A percentile compares a stretch with the other conserved stretches of the same genome.
Evolutionary conservation across 2,329 filamentous ascomycete genomes (phyloP).

Genomic region (Cephalotrichum gorgonifer): DNA sequence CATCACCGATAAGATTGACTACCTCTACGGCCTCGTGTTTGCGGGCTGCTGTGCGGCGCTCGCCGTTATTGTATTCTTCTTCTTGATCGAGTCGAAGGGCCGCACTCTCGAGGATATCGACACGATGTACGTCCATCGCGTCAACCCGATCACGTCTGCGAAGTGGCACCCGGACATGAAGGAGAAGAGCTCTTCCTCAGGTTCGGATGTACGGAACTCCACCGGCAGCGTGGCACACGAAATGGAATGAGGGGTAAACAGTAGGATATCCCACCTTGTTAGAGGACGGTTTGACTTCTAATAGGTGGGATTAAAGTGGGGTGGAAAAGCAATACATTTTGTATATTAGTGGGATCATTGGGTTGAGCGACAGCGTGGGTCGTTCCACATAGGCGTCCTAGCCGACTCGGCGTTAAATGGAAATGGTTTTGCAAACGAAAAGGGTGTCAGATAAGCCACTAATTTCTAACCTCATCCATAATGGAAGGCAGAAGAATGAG

Average conservation of each 20-base stretch:
- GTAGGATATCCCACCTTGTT: too few relatives aligned
- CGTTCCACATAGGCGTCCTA: too few relatives aligned
- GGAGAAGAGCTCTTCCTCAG: not conserved
- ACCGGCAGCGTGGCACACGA: too few relatives aligned
- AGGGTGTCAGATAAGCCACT: not conserved
- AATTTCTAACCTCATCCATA: not conserved
- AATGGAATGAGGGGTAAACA: too few relatives aligned
- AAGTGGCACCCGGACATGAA: slow-evolving; percentile 18
- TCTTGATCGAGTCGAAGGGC: slow-evolving; percentile 63
- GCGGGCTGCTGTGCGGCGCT: slow-evolving; percentile 56
- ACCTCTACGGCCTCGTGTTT: slow-evolving; percentile 62
- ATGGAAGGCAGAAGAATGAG: not conserved
- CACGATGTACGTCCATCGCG: slow-evolving; percentile 55
- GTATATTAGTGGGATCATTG: not conserved
- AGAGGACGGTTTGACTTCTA: too few relatives aligned
- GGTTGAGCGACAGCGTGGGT: too few relatives aligned
- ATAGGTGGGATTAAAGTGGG: too few relatives aligned
- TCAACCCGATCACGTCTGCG: slow-evolving; percentile 37
- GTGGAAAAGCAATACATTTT: not conserved
- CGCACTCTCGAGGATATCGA: slow-evolving; percentile 67
- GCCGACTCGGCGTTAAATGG: not conserved
- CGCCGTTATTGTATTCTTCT: slow-evolving; percentile 61
- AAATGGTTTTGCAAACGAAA: not conserved
- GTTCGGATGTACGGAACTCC: too few relatives aligned
- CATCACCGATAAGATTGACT: slow-evolving; percentile 60